Percentiles rank a stretch among this genome's conserved stretches.
Conservation (phyloP, 2,329 filamentous ascomycete genomes). For the Fusarium algeriense region DNA sequence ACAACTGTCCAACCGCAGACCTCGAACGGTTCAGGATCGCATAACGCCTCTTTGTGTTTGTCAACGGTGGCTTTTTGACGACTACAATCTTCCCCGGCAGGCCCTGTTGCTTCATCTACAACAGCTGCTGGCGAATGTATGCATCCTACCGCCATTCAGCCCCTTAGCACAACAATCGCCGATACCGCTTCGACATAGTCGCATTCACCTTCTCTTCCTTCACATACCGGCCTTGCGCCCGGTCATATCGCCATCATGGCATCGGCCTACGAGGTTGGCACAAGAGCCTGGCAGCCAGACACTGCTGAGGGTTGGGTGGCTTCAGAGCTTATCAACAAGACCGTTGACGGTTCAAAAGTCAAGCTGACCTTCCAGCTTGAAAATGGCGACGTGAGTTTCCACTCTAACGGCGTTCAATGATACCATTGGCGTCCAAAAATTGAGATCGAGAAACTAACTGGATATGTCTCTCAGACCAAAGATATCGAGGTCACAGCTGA, state of each 20-base stretch:
- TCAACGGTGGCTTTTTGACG: slow-evolving; percentile 16
- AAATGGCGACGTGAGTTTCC: slow-evolving; percentile 82
- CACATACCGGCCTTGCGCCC: slow-evolving; percentile 43
- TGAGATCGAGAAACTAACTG: slow-evolving; percentile 20
- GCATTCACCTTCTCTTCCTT: slow-evolving; percentile 15
- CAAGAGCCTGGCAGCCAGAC: slow-evolving; percentile 98
- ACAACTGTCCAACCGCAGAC: slow-evolving; percentile 25
- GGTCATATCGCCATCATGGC: slow-evolving; percentile 72
- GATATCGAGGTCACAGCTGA: slow-evolving; percentile 80
- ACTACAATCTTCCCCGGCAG: slow-evolving; percentile 31
- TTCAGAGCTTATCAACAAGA: slow-evolving; percentile 91
- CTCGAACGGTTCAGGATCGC: slow-evolving; percentile 20
- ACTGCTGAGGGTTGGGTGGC: slow-evolving; percentile 95
- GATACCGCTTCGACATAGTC: slow-evolving; percentile 42
- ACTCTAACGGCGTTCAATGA: neutral
- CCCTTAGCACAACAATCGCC: slow-evolving; percentile 41
- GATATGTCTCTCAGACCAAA: slow-evolving; percentile 67
- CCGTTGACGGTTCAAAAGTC: slow-evolving; percentile 85
- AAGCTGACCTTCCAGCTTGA: slow-evolving; percentile 88
- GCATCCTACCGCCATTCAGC: slow-evolving; percentile 44
- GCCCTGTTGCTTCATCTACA: slow-evolving; percentile 35
- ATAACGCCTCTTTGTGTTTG: slow-evolving; percentile 26
- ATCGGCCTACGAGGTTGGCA: slow-evolving; percentile 95
- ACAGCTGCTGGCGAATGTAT: slow-evolving; percentile 47
- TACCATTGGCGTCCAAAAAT: neutral